Evolutionary conservation across 1,284 basidiomycete species (phyloP), one percentile per base, ranked within the genome.

Genomic region (Fomitopsis palustris): DNA sequence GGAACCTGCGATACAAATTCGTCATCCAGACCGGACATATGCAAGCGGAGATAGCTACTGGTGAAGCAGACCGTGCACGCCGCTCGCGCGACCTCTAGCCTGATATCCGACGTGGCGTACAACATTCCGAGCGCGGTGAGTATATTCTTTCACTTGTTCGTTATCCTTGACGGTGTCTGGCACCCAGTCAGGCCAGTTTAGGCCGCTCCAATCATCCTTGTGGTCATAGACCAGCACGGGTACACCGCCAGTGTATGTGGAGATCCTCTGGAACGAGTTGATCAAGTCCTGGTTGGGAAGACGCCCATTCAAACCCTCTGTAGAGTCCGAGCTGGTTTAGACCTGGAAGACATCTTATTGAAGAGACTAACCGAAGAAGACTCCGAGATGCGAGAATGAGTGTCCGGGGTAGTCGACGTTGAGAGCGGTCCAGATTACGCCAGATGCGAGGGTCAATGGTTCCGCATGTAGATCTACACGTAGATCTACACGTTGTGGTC

Each of bases 391-490:
- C 12, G 91, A 94, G 75, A 98, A 98, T 0, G 95, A 98, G 73
- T 99, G 96, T 1, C 93, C 91, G 1, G 96, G 94, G 71, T 98
- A 99, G 73, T 99, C 97, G 59, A 99, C 85, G 65, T 92, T 92
- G 38, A 99, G 76, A 6, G 93, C 95, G 2, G 93, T 96, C 97
- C 97, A 99, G 47, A 98, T 91, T 4, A 94, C 88, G 1, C 90
- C 91, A 2, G 92, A 92, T 1, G 83, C 75, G 35, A 90, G 68
- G 21, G 75, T 72, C 37, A 97, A 76, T 5, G 79, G 76, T 51
- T 92, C 85, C 0, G 83, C 81, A n/a, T 77, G 64, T 6, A 95
- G 75, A 69, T 90, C 92, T 93, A 45, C 5, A 23, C 29, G 9
- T 27, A 25, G 39, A 16, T 90, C 92, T 93, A 45, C 5, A 23